A percentile compares a stretch with the other conserved stretches of the same genome.
These are phyloP conservation scores for Penicillium silybi DNA, from an alignment of 495 filamentous ascomycete genomes.

Conservation along the genomic window DNA sequence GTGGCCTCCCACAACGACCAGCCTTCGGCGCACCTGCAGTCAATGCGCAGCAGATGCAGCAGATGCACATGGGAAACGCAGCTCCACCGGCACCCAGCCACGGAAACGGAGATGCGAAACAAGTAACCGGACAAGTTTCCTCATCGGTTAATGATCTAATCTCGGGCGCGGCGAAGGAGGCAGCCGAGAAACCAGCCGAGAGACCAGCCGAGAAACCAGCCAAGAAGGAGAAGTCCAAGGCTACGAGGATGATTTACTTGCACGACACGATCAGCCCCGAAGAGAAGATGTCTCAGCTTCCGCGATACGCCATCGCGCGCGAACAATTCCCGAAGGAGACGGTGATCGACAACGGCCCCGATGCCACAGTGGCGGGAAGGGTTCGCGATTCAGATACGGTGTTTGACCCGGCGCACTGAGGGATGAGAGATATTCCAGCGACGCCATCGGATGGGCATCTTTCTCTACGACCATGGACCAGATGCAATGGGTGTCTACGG, in stretches of 20 bases:
- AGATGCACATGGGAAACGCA: constrained; percentile 60
- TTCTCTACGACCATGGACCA: background rate
- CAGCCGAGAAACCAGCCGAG: constrained; percentile 54
- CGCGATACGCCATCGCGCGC: constrained; percentile 70
- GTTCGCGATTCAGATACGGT: constrained; percentile 35
- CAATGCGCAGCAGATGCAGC: constrained; percentile 57
- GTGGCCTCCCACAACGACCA: constrained; percentile 63
- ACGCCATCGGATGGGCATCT: background rate
- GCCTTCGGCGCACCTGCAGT: constrained; percentile 53
- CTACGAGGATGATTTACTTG: constrained; percentile 68
- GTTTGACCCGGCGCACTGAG: constrained; percentile 34
- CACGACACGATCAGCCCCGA: constrained; percentile 78
- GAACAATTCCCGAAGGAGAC: constrained; percentile 36
- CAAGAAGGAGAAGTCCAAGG: constrained; percentile 68
- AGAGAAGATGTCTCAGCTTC: constrained; percentile 77
- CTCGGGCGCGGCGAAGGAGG: constrained; percentile 33
- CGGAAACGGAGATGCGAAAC: constrained; percentile 37
- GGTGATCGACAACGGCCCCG: constrained; percentile 35
- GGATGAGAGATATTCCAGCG: background rate
- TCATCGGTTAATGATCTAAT: constrained; percentile 63
- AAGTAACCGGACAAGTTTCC: constrained; percentile 29
- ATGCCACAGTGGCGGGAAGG: constrained; percentile 31
- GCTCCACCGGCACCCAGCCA: constrained; percentile 25
- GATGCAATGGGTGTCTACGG: background rate
- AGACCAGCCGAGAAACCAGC: constrained; percentile 51